Conservation (phyloP, 1,284 basidiomycete species). For the Kalmanozyma brasiliensis region DNA sequence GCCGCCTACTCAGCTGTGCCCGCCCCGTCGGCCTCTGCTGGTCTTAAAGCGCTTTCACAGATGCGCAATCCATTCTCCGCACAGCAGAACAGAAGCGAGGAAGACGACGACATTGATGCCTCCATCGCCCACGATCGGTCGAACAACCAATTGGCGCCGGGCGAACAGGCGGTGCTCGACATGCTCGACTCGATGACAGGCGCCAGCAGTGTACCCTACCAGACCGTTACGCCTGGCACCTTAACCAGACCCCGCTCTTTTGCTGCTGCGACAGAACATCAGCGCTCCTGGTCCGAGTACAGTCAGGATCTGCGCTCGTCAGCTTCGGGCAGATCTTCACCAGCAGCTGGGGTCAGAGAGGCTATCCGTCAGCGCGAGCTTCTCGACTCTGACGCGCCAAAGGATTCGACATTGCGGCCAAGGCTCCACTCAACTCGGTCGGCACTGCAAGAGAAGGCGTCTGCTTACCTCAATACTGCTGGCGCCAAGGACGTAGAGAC, state of each 20-base stretch:
- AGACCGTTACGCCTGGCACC: conserved; percentile 39
- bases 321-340: conserved; percentile 32
- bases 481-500: conserved; percentile 15
- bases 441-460: conserved; percentile 20
- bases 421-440: conserved; percentile 27
- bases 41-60: conserved; percentile 9
- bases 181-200: conserved; percentile 51
- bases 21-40: conserved; percentile 22
- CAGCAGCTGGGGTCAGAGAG: conserved; percentile 36
- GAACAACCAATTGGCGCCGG: conserved; percentile 24
- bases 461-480: conserved; percentile 22
- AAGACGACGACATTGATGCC: conserved; percentile 43
- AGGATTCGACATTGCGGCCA: not conserved
- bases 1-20: conserved; percentile 42
- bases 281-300: conserved; percentile 43
- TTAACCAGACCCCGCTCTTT: conserved; percentile 35
- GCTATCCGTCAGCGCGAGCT: conserved; percentile 42
- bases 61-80: conserved; percentile 39
- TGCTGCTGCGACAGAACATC: conserved; percentile 24
- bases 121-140: conserved; percentile 36
- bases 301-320: conserved; percentile 41
- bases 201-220: conserved; percentile 22
- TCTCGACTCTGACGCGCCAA: conserved; percentile 27
- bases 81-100: conserved; percentile 26
- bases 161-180: conserved; percentile 50